These are phyloP conservation scores for Eutrema japonicum DNA, from an alignment of 345 rosid genomes.

Conservation along the genomic window DNA sequence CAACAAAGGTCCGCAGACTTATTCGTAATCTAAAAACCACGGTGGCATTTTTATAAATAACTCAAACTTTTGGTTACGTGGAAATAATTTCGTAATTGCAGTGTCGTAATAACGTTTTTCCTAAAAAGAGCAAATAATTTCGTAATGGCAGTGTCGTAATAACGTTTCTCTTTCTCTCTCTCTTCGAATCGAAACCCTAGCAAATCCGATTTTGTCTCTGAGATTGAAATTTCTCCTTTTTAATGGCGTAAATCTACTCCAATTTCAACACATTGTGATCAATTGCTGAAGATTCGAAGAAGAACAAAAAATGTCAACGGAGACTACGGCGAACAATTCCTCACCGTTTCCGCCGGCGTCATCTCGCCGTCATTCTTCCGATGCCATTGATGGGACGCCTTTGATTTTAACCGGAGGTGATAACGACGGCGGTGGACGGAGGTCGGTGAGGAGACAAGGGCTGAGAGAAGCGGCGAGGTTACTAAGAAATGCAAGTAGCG, in stretches of 20 bases:
- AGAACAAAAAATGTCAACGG: constrained; percentile 33
- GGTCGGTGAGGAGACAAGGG: constrained; percentile 67
- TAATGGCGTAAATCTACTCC: constrained; percentile 27
- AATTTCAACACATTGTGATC: constrained; percentile 10
- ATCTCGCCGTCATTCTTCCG: constrained; percentile 50
- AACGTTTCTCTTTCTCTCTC: background rate
- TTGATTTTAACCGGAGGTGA: constrained; percentile 50
- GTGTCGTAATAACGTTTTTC: too few relatives aligned
- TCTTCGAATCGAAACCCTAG: constrained; percentile 35
- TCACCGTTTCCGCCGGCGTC: constrained; percentile 1
- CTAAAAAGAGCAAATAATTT: too few relatives aligned
- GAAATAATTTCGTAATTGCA: too few relatives aligned
- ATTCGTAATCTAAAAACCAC: too few relatives aligned
- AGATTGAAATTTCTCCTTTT: constrained; percentile 18
- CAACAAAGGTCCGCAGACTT: too few relatives aligned
- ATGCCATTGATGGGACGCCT: constrained; percentile 68
- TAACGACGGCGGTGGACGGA: constrained; percentile 41
- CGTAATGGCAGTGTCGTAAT: too few relatives aligned
- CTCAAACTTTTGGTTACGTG: too few relatives aligned
- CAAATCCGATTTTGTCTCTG: constrained; percentile 33
- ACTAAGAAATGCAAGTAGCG: constrained; percentile 90
- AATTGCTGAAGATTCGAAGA: background rate
- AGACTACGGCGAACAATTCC: constrained; percentile 11
- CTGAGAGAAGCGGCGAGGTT: constrained; percentile 83
- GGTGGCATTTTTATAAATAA: too few relatives aligned